phyloP scores from a whole-genome alignment of 139 green algal genomes.

The Mychonastes homosphaera region DNA sequence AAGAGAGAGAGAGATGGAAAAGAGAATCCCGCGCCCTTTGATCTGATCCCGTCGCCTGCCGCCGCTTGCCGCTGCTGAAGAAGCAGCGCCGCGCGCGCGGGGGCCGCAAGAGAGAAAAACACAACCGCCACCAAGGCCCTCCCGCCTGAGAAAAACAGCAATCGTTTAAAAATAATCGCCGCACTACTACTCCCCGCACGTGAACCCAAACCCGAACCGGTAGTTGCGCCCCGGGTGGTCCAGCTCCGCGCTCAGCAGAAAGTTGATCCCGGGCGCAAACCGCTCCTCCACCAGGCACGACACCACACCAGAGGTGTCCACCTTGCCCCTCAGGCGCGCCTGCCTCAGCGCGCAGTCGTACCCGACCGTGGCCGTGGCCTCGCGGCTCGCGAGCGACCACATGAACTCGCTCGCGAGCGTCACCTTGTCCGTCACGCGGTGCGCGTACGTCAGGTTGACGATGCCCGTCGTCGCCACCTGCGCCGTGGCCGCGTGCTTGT shows the following conservation, averaged over 20 bases:
- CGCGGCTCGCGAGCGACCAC: conserved; percentile 80
- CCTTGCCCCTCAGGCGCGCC: conserved; percentile 57
- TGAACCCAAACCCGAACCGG: conserved; percentile 93
- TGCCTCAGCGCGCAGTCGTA: conserved; percentile 93
- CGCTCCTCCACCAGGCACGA: conserved; percentile 85
- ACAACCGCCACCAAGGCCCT: too few species aligned
- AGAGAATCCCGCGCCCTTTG: too few species aligned
- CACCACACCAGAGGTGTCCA: conserved; percentile 65
- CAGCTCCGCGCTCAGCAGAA: conserved; percentile 89
- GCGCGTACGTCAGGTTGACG: conserved; percentile 79
- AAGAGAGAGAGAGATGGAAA: too few species aligned
- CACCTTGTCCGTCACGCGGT: conserved; percentile 88
- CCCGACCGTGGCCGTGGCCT: conserved; percentile 82
- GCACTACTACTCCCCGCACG: conserved; percentile 67
- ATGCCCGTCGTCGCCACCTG: conserved; percentile 93
- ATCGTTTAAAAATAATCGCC: too few species aligned
- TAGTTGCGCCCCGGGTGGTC: conserved; percentile 93
- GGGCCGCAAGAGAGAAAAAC: too few species aligned
- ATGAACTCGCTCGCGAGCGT: conserved; percentile 86
- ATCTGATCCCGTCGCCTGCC: too few species aligned
- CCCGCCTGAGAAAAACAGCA: too few species aligned
- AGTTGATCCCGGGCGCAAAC: conserved; percentile 89
- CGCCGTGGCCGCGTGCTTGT: conserved; percentile 60
- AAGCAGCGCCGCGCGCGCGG: too few species aligned
- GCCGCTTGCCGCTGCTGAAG: too few species aligned